Evolutionary conservation across 192 early-diverging fungal species (phyloP).

Genomic region (Oehlia diaphana): DNA sequence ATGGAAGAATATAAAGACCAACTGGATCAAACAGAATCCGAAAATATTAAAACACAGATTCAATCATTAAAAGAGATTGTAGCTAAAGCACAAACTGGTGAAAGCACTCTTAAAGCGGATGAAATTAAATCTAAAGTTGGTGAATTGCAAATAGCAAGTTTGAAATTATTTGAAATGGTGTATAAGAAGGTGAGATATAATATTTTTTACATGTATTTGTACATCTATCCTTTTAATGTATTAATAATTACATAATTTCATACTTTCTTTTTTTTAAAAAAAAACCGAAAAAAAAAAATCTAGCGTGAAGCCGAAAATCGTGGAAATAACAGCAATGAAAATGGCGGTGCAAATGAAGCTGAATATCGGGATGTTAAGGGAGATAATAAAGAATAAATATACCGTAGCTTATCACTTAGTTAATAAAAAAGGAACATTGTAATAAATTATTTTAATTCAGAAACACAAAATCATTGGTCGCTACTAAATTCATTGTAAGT

Average conservation of each 20-base stretch:
- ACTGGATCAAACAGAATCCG: conserved; percentile 80
- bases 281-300: no score
- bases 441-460: no score
- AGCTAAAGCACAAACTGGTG: conserved; percentile 66
- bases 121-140: conserved; percentile 85
- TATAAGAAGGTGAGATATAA: conserved; percentile 73
- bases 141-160: conserved; percentile 82
- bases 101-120: conserved; percentile 69
- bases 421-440: no score
- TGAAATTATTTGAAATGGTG: conserved; percentile 98
- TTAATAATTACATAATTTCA: no score
- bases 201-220: neutral
- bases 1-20: conserved; percentile 97
- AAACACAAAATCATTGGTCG: no score
- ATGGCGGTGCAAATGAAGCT: neutral
- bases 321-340: neutral
- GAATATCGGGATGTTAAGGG: conserved; percentile 21
- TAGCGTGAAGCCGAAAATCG: conserved; percentile 1
- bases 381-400: conserved; percentile 1
- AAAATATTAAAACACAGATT: conserved; percentile 86
- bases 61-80: conserved; percentile 76
- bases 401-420: no score
- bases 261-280: neutral
- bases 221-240: neutral
- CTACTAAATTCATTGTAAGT: no score